A percentile compares a stretch with the other conserved stretches of the same genome.
These are phyloP conservation scores for Chytriomyces hyalinus DNA, from an alignment of 192 early-diverging fungal species.

Conservation along the genomic window DNA sequence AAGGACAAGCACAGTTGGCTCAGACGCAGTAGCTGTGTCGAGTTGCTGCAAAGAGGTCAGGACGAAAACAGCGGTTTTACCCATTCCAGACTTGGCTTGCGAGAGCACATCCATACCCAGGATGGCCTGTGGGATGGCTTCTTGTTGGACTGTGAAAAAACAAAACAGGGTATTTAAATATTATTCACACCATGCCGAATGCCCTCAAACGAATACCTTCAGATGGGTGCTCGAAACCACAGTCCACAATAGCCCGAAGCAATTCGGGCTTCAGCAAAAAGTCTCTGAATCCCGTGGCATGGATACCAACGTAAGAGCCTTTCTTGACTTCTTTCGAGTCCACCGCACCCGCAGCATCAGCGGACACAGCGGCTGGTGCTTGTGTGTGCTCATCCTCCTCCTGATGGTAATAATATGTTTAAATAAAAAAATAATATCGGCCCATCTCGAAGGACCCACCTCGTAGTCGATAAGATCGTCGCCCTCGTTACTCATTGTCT, in stretches of 20 bases:
- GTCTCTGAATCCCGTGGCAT: constrained; percentile 98
- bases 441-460: not conserved
- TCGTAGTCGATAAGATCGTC: constrained; percentile 98
- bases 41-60: constrained; percentile 93
- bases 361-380: constrained; percentile 54
- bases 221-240: constrained; percentile 98
- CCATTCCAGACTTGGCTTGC: constrained; percentile 99
- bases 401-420: constrained; percentile 13
- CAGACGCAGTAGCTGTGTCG: constrained; percentile 54
- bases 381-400: constrained; percentile 86
- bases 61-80: constrained; percentile 98
- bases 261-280: constrained; percentile 97
- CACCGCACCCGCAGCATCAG: constrained; percentile 49
- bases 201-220: constrained; percentile 59
- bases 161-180: too few relatives aligned
- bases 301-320: constrained; percentile 97
- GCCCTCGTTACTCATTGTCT: constrained; percentile 42
- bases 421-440: not conserved
- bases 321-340: constrained; percentile 88
- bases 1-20: constrained; percentile 84
- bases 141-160: constrained; percentile 85
- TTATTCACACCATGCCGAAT: too few relatives aligned
- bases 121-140: constrained; percentile 96
- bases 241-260: constrained; percentile 92
- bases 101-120: constrained; percentile 96